Evolutionary conservation across 768 basidiomycete genomes (phyloP).

Genomic region (Xerocomus potaroensis): DNA sequence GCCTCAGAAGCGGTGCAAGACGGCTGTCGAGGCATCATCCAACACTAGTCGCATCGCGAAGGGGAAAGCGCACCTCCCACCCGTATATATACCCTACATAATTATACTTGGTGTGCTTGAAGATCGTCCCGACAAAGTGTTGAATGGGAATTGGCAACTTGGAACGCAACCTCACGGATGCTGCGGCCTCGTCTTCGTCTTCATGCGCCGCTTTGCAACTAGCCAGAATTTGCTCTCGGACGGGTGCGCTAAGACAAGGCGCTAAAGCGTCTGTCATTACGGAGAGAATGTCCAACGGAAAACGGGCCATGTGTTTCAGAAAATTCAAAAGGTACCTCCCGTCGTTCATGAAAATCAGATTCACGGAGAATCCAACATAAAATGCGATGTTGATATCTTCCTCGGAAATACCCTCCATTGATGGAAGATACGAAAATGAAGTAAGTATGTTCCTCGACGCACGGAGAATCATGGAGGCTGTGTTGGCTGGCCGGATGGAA

Average conservation of each 20-base stretch:
- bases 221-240: slow-evolving; percentile 26
- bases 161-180: slow-evolving; percentile 26
- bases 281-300: slow-evolving; percentile 41
- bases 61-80: slow-evolving; percentile 42
- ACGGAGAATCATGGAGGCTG: slow-evolving; percentile 37
- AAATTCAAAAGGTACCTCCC: slow-evolving; percentile 31
- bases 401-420: slow-evolving; percentile 25
- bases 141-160: slow-evolving; percentile 24
- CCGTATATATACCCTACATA: slow-evolving; percentile 44
- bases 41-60: neutral
- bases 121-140: slow-evolving; percentile 49
- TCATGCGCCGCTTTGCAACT: slow-evolving; percentile 31
- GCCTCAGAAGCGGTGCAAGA: slow-evolving; percentile 38
- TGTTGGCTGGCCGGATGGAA: slow-evolving; percentile 28
- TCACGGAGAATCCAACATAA: slow-evolving; percentile 35
- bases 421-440: slow-evolving; percentile 25
- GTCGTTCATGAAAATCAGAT: slow-evolving; percentile 36
- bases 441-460: slow-evolving; percentile 38
- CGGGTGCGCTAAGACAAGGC: slow-evolving; percentile 27
- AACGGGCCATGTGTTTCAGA: slow-evolving; percentile 30
- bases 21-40: slow-evolving; percentile 13
- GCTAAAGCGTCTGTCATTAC: slow-evolving; percentile 38
- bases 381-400: slow-evolving; percentile 33
- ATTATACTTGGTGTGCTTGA: slow-evolving; percentile 36
- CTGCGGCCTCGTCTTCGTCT: slow-evolving; percentile 28